Percentiles rank a stretch among this genome's conserved stretches.
phyloP scores from a whole-genome alignment of 2,329 filamentous ascomycete species.

The Apiospora aurea region DNA sequence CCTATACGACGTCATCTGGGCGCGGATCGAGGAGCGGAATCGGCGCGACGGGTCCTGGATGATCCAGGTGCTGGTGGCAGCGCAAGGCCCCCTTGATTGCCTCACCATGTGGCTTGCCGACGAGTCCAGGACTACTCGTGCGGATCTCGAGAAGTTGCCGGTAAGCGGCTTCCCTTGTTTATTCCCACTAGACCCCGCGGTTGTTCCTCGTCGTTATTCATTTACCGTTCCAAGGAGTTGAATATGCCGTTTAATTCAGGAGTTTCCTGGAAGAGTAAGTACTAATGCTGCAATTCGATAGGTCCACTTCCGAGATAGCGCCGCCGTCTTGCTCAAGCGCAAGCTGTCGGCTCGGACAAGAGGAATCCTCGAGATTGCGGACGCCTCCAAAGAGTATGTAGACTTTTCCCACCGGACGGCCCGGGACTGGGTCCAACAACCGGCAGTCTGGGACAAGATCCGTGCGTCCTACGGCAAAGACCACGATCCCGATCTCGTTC shows the following conservation, averaged over 20 bases:
- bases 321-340: background rate
- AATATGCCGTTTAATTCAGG: no score
- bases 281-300: no score
- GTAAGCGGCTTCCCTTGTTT: no score
- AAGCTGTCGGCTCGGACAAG: background rate
- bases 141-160: background rate
- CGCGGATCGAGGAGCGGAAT: background rate
- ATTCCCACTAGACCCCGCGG: no score
- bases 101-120: background rate
- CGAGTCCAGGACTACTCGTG: background rate
- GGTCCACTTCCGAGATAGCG: background rate
- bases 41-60: background rate
- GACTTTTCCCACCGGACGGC: background rate
- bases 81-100: background rate
- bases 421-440: background rate
- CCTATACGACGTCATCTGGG: background rate
- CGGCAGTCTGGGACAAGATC: background rate
- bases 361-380: background rate
- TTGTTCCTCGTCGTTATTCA: no score
- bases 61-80: background rate
- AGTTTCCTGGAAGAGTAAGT: no score
- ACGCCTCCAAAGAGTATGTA: background rate
- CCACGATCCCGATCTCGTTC: background rate
- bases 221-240: no score
- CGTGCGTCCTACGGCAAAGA: background rate